phyloP scores from a whole-genome alignment of 495 filamentous ascomycete genomes.

The Astrocystis sublimbata region DNA sequence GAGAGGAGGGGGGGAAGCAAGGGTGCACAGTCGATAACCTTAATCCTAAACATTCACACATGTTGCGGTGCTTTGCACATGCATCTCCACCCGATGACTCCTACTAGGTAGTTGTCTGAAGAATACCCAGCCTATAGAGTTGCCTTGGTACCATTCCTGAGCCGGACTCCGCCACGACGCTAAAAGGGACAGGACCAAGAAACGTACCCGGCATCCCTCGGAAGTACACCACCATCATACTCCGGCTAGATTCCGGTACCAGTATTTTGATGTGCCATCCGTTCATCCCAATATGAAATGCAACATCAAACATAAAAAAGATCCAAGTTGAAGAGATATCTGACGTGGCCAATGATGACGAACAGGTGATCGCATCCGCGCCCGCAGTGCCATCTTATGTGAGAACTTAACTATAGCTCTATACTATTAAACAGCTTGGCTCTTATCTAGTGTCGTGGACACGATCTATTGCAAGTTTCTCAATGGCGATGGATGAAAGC shows the following conservation, averaged over 20 bases:
- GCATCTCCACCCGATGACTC: background rate
- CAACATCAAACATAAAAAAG: background rate
- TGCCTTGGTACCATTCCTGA: background rate
- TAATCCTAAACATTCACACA: background rate
- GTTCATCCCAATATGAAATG: background rate
- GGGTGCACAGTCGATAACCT: slow-evolving; percentile 1
- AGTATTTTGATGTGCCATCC: background rate
- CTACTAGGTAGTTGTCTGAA: background rate
- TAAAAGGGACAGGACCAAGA: background rate
- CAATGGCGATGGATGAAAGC: no score
- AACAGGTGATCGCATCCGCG: background rate
- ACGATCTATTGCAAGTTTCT: no score
- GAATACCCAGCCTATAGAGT: background rate
- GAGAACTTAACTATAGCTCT: no score
- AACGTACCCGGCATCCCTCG: background rate
- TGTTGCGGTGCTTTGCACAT: slow-evolving; percentile 13
- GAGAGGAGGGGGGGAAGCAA: slow-evolving; percentile 5
- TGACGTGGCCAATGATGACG: background rate
- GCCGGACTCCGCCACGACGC: slow-evolving; percentile 8
- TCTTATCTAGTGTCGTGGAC: no score
- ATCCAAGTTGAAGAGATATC: background rate
- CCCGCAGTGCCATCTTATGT: no score
- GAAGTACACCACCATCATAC: background rate
- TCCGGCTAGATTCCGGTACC: background rate
- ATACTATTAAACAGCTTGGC: no score